Evolutionary conservation across 2,329 filamentous ascomycete species (phyloP).

Genomic region (Dactylonectria estremocensis): DNA sequence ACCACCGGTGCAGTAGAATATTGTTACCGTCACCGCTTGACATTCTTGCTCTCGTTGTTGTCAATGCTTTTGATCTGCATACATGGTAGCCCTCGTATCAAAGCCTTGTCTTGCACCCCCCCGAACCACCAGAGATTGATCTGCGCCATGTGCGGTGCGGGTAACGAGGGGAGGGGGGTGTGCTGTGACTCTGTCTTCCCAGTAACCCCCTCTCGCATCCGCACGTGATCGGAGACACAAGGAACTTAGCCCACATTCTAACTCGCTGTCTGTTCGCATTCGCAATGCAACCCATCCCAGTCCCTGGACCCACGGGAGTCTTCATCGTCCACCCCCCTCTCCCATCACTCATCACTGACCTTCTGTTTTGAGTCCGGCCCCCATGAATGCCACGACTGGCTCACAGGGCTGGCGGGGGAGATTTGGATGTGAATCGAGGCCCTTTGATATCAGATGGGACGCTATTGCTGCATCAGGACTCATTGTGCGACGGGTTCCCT

Average conservation of each 20-base stretch:
- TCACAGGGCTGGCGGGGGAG: slow-evolving; percentile 19
- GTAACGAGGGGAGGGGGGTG: neutral
- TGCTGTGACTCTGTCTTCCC: neutral
- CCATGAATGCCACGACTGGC: slow-evolving; percentile 14
- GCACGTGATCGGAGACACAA: slow-evolving; percentile 10
- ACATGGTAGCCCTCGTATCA: slow-evolving; percentile 6
- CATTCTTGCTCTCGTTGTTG: neutral
- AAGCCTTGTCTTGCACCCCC: neutral
- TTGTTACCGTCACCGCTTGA: slow-evolving; percentile 30
- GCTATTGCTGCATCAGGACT: slow-evolving; percentile 8
- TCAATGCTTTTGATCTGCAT: slow-evolving; percentile 9
- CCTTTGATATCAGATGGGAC: neutral
- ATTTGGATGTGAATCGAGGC: slow-evolving; percentile 18
- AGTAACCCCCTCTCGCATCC: no score
- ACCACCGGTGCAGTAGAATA: slow-evolving; percentile 20
- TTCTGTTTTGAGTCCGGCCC: slow-evolving; percentile 23
- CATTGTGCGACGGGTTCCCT: slow-evolving; percentile 17
- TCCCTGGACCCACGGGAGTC: neutral
- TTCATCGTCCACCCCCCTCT: neutral
- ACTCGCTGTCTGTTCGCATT: slow-evolving; percentile 13
- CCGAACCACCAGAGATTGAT: neutral
- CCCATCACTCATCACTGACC: slow-evolving; percentile 11
- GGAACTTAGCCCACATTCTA: slow-evolving; percentile 28
- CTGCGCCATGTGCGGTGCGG: neutral
- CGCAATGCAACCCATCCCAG: slow-evolving; percentile 8